Conservation (phyloP, 176 grass and related monocot species). For the Ensete ventricosum region DNA sequence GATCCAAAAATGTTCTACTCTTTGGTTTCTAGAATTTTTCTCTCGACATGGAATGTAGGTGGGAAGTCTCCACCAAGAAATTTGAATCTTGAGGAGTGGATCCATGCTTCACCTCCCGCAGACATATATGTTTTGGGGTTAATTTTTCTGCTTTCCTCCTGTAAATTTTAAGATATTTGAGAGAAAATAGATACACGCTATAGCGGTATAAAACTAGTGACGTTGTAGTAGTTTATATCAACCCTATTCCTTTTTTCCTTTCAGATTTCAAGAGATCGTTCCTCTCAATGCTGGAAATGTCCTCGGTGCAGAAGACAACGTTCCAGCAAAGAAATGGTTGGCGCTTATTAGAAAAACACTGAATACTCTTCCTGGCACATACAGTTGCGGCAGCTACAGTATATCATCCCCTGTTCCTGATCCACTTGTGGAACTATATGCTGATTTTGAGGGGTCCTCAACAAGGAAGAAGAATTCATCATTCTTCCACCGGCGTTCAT, state of each 20-base stretch:
- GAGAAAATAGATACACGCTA: no score
- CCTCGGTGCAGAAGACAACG: conserved; percentile 82
- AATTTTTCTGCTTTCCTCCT: conserved; percentile 1
- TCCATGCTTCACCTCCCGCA: conserved; percentile 81
- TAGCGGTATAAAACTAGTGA: not conserved
- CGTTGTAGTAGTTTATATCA: not conserved
- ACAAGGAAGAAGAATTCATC: conserved; percentile 43
- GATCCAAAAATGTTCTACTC: not conserved
- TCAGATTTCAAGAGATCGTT: conserved; percentile 97
- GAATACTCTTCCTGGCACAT: conserved; percentile 51
- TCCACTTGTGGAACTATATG: conserved; percentile 65
- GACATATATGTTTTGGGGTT: conserved; percentile 96
- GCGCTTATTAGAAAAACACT: conserved; percentile 71
- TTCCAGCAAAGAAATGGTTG: conserved; percentile 83
- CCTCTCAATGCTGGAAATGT: conserved; percentile 98
- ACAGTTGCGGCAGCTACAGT: conserved; percentile 33
- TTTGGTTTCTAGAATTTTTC: conserved; percentile 56
- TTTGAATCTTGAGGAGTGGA: conserved; percentile 89
- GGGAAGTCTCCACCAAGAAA: conserved; percentile 78
- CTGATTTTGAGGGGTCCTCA: conserved; percentile 79
- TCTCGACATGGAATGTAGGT: conserved; percentile 92
- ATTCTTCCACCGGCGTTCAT: conserved; percentile 65
- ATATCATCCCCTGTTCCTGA: conserved; percentile 68
- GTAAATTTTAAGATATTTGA: not conserved
- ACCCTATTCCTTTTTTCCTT: not conserved